These are phyloP conservation scores for Medicago lupulina DNA, from an alignment of 306 rosid species.

Conservation along the genomic window DNA sequence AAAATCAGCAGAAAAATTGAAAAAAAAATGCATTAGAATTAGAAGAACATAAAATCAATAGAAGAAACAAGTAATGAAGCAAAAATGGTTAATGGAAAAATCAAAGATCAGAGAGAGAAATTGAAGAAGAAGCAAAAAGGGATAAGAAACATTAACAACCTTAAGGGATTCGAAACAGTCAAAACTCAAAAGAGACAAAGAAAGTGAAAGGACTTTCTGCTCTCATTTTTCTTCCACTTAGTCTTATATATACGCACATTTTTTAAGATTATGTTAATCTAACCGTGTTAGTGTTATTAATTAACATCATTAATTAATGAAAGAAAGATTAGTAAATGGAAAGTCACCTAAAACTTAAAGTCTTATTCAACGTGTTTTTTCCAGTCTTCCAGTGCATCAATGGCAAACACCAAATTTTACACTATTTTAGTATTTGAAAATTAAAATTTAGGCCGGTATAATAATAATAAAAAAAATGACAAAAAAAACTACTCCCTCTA, in stretches of 20 bases:
- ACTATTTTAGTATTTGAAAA: not conserved
- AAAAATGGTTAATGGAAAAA: slow-evolving; percentile 36
- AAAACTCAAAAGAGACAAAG: slow-evolving; percentile 50
- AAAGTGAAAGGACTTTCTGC: slow-evolving; percentile 50
- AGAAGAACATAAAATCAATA: slow-evolving; percentile 40
- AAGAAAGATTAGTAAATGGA: not conserved
- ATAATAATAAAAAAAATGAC: not conserved
- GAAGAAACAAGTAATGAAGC: slow-evolving; percentile 28
- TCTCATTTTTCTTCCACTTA: slow-evolving; percentile 28
- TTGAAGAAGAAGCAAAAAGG: slow-evolving; percentile 11
- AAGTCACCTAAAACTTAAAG: slow-evolving; percentile 33
- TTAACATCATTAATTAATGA: slow-evolving; percentile 5
- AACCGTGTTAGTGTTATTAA: not conserved
- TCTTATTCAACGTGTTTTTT: slow-evolving; percentile 35
- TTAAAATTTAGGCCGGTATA: not conserved
- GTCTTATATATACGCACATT: slow-evolving; percentile 29
- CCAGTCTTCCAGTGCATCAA: slow-evolving; percentile 17
- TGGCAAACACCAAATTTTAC: slow-evolving; percentile 29
- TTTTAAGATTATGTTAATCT: not conserved
- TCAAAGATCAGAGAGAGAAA: slow-evolving; percentile 50
- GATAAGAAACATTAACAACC: slow-evolving; percentile 9
- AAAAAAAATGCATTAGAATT: slow-evolving; percentile 36
- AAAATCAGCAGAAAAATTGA: slow-evolving; percentile 6
- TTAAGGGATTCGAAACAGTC: slow-evolving; percentile 59
- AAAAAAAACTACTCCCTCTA: no score